A percentile compares a stretch with the other conserved stretches of the same genome.
phyloP scores from a whole-genome alignment of 495 filamentous ascomycete genomes.

The Chaetomium fimeti region DNA sequence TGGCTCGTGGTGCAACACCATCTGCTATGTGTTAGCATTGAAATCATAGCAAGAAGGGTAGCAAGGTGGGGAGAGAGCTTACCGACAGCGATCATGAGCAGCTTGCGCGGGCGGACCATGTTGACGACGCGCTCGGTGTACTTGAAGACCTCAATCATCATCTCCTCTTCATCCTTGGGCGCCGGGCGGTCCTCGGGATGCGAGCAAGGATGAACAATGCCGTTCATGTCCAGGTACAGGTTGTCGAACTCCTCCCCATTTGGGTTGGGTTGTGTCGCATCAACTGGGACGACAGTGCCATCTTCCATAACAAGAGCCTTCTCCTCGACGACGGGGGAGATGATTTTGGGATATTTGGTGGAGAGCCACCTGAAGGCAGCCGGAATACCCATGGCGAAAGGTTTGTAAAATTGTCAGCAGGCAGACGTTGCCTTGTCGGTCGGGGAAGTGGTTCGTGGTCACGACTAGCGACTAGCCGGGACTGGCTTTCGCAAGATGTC shows the following conservation, averaged over 20 bases:
- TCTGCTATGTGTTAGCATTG: constrained; percentile 55
- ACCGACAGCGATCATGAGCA: constrained; percentile 98
- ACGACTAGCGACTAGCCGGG: constrained; percentile 17
- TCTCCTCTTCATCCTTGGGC: constrained; percentile 92
- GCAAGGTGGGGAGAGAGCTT: constrained; percentile 42
- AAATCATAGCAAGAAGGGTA: neutral
- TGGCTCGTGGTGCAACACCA: constrained; percentile 89
- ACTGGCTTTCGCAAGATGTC: constrained; percentile 1
- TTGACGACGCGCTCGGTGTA: constrained; percentile 98
- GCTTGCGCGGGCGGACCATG: constrained; percentile 92
- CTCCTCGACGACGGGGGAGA: constrained; percentile 86
- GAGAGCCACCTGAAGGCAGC: constrained; percentile 92
- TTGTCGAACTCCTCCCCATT: constrained; percentile 99
- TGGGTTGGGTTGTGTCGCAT: constrained; percentile 80
- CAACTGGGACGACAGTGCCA: constrained; percentile 78
- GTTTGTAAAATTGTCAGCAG: neutral
- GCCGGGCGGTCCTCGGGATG: constrained; percentile 93
- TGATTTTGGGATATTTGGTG: constrained; percentile 94
- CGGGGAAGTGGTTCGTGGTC: neutral
- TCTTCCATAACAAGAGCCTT: constrained; percentile 69
- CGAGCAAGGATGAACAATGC: constrained; percentile 98
- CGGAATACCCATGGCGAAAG: constrained; percentile 81
- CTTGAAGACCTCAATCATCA: constrained; percentile 97
- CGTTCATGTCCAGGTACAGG: constrained; percentile 98
- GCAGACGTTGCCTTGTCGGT: neutral